Evolutionary conservation across 352 stramenopile species (phyloP), one percentile per base, ranked within the genome.

Genomic region (Phytophthora podocarpi): DNA sequence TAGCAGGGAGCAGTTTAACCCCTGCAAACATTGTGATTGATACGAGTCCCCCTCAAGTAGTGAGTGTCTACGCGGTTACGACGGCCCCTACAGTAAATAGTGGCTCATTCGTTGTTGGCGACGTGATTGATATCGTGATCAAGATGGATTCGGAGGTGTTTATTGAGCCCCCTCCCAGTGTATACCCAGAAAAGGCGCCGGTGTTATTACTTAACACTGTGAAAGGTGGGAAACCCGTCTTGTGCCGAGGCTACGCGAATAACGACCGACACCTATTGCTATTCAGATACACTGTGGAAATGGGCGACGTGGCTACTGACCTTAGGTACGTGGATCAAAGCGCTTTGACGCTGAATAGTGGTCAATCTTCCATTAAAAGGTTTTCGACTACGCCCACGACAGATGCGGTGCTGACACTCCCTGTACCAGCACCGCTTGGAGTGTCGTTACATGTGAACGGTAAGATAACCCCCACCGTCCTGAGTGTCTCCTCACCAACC

Each of bases 351-450:
- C 67, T 95, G 13, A 94, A 92, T 70, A 92, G 80, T 39, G 80
- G 70, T 0, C 87, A 94, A 61, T 80, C 70, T 12, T 72, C 78
- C 18, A 93, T 95, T 63, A 89, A 89, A 47, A 61, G 87, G n/a
- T 91, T 92, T 18, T 90, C 87, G 0, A 94, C 87, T 8, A 93
- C 74, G 0, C 85, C 87, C 4, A 90, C 52, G 13, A 94, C 83
- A 6, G 65, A 93, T 35, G 83, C 85, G 2, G 70, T 85, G 32
- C 49, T 94, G 10, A 82, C 70, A 4, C 64, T 95, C 0, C 87
- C 87, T 11, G n/a, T 51, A 7, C 76, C 82, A 15, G 32, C 27
- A 20, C 64, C 83, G 27, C 68, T 95, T 4, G 78, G 85, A 5
- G 30, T 53, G 5, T 35, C 21, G 4, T 57, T 96, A 4, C 80